phyloP scores from a whole-genome alignment of 192 early-diverging fungal species.

The Phlyctochytrium planicorne region DNA sequence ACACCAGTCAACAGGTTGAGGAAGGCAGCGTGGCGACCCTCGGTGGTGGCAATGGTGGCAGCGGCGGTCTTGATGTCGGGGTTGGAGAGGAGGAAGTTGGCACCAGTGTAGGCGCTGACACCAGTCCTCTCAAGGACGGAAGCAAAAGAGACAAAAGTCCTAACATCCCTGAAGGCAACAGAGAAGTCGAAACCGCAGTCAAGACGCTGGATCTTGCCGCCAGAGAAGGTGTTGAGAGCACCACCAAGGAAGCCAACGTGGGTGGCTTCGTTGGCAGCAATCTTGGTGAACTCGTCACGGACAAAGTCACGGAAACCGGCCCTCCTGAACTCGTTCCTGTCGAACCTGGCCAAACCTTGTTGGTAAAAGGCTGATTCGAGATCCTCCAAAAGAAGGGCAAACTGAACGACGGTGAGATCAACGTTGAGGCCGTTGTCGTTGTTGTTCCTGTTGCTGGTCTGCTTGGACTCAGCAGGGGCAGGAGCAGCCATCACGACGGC shows the following conservation, averaged over 20 bases:
- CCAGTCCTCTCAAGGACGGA: slow-evolving; percentile 50
- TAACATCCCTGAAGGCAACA: slow-evolving; percentile 32
- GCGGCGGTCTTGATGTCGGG: slow-evolving; percentile 48
- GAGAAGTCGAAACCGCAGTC: slow-evolving; percentile 43
- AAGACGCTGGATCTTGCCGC: slow-evolving; percentile 27
- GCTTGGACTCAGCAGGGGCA: too few species aligned
- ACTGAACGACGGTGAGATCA: slow-evolving; percentile 47
- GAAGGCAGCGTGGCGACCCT: slow-evolving; percentile 53
- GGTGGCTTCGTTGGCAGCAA: slow-evolving; percentile 35
- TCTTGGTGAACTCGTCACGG: slow-evolving; percentile 26
- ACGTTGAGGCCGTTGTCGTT: background rate
- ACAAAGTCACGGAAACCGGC: slow-evolving; percentile 32
- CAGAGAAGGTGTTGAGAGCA: slow-evolving; percentile 34
- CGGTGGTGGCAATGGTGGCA: slow-evolving; percentile 53
- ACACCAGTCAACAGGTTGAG: slow-evolving; percentile 38
- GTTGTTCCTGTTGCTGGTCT: background rate
- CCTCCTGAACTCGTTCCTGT: slow-evolving; percentile 16
- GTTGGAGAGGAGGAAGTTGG: slow-evolving; percentile 29
- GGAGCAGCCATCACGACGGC: too few species aligned
- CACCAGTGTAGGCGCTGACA: slow-evolving; percentile 54
- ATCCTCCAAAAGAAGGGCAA: slow-evolving; percentile 42
- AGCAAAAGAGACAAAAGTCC: slow-evolving; percentile 41
- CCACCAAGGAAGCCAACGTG: slow-evolving; percentile 31
- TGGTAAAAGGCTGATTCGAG: slow-evolving; percentile 39
- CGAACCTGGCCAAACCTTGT: slow-evolving; percentile 29